A percentile compares a stretch with the other conserved stretches of the same genome.
phyloP scores from a whole-genome alignment of 164 flowering plant genomes.

The Liriodendron chinense region DNA sequence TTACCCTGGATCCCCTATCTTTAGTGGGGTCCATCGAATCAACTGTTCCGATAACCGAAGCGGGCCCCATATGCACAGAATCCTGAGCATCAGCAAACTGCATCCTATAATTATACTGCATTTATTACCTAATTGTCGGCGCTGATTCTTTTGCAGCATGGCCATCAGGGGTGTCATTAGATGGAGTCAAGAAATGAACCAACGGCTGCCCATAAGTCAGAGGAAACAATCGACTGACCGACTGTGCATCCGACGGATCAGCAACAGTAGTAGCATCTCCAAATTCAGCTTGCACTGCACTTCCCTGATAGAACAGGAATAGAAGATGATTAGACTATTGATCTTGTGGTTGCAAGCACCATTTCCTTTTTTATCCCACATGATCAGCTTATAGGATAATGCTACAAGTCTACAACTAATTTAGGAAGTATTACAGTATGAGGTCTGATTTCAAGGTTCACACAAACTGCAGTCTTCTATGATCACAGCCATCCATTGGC shows the following conservation, averaged over 20 bases:
- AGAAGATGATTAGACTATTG: not conserved
- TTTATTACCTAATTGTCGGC: slow-evolving; percentile 13
- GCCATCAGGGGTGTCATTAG: not conserved
- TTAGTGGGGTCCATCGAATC: too few species aligned
- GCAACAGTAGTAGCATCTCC: slow-evolving; percentile 18
- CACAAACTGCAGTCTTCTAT: too few species aligned
- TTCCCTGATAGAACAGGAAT: slow-evolving; percentile 8
- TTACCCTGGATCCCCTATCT: too few species aligned
- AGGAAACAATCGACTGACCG: slow-evolving; percentile 20
- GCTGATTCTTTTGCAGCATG: slow-evolving; percentile 4
- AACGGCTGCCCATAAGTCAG: slow-evolving; percentile 20
- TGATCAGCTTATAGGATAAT: not conserved
- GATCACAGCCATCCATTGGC: too few species aligned
- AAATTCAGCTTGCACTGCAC: slow-evolving; percentile 14
- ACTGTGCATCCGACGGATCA: slow-evolving; percentile 18
- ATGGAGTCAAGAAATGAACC: slow-evolving; percentile 10
- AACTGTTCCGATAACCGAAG: too few species aligned
- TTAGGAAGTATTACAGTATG: too few species aligned
- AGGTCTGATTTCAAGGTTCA: too few species aligned
- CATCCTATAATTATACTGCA: not conserved
- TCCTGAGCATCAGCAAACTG: not conserved
- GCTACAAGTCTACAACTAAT: too few species aligned
- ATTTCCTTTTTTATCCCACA: not conserved
- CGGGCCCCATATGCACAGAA: not conserved
- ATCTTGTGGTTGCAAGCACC: not conserved